Evolutionary conservation across 148 eudicot genomes (phyloP).

Genomic region (Rhododendron kiyosumense): DNA sequence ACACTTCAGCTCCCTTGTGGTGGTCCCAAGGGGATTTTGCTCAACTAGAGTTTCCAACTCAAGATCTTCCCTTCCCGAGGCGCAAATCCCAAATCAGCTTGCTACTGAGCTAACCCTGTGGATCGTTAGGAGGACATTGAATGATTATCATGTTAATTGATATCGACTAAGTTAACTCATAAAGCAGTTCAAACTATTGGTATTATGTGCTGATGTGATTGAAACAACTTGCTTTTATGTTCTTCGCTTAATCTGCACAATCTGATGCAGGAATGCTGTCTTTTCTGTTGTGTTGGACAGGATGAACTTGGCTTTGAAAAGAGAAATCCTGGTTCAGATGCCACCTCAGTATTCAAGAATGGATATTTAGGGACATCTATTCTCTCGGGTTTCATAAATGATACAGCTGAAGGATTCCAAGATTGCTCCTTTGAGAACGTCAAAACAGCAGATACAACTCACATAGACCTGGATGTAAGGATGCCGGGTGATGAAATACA

Average conservation of each 20-base stretch:
- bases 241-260: background rate
- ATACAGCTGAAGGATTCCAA: constrained; percentile 18
- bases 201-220: background rate
- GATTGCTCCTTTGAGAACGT: constrained; percentile 22
- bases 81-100: background rate
- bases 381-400: constrained; percentile 22
- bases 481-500: constrained; percentile 12
- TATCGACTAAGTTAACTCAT: background rate
- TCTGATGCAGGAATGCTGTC: constrained; percentile 9
- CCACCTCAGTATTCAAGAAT: constrained; percentile 14
- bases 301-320: constrained; percentile 18
- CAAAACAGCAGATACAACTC: constrained; percentile 8
- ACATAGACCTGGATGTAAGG: constrained; percentile 15
- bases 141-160: background rate
- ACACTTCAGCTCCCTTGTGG: background rate
- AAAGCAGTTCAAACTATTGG: background rate
- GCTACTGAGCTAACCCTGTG: background rate
- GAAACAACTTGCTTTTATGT: background rate
- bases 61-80: background rate
- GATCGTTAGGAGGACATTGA: background rate
- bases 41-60: background rate
- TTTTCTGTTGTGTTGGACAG: constrained; percentile 20
- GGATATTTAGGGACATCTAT: constrained; percentile 15
- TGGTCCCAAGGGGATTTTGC: background rate
- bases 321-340: constrained; percentile 10